phyloP scores from a whole-genome alignment of 2,329 filamentous ascomycete species.

The Exophiala sp. region DNA sequence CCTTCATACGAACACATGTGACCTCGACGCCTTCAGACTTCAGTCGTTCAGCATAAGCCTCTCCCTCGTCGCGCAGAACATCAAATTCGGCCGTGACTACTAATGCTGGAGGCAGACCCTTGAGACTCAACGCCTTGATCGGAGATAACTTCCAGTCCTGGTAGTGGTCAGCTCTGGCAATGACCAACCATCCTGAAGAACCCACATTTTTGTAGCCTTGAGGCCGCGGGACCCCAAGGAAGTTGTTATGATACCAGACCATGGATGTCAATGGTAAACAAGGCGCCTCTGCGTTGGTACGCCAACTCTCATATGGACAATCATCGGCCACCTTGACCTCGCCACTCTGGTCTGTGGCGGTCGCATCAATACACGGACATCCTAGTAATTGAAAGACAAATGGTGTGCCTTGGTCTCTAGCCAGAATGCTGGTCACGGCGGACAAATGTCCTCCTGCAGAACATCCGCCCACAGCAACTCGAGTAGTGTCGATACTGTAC shows the following conservation, averaged over 20 bases:
- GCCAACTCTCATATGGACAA: conserved; percentile 39
- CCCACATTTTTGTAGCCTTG: conserved; percentile 35
- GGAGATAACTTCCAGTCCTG: conserved; percentile 44
- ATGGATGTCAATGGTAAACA: conserved; percentile 37
- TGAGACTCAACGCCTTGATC: conserved; percentile 37
- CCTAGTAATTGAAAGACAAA: conserved; percentile 37
- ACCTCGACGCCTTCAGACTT: conserved; percentile 35
- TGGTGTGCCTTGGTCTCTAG: conserved; percentile 36
- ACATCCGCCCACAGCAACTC: conserved; percentile 38
- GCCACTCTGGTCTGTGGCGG: conserved; percentile 33
- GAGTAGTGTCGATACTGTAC: conserved; percentile 35
- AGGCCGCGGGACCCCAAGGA: conserved; percentile 38
- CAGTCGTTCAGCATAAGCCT: conserved; percentile 38
- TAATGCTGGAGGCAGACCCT: conserved; percentile 37
- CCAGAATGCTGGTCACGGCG: conserved; percentile 39
- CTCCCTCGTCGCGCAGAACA: conserved; percentile 36
- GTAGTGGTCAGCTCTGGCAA: no score
- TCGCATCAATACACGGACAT: conserved; percentile 38
- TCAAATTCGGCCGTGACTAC: conserved; percentile 42
- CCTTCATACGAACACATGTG: conserved; percentile 32
- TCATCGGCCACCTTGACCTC: conserved; percentile 35
- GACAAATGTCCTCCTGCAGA: conserved; percentile 42
- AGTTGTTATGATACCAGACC: conserved; percentile 40
- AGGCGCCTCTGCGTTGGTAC: conserved; percentile 38
- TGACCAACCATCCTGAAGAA: neutral